Evolutionary conservation across 768 basidiomycete genomes (phyloP), one percentile per base, ranked within the genome.

Genomic region (Albatrellus ellisii): DNA sequence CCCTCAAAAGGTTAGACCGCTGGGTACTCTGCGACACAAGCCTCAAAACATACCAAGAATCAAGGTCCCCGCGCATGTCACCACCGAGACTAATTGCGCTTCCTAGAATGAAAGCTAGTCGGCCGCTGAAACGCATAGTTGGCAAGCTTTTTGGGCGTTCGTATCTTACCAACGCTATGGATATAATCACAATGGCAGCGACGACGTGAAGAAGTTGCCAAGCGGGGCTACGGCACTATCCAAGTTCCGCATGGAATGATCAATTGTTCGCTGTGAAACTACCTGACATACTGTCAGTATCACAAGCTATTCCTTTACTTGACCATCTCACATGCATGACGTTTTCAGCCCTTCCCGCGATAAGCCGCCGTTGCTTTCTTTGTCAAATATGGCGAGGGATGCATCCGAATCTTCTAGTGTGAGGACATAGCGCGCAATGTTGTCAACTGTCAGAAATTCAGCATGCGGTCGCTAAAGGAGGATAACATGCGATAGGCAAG

Each of bases 261-360:
- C 79, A 33, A 95, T 74, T 89, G 77, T 55, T 95, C 90, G 24
- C 87, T 72, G 55, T 92, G 89, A 44, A 87, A 71, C 29, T 86
- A 80, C 59, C 84, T 79, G 42, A 42, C 50, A 44, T 46, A 39
- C 29, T 36, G 28, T 46, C 20, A 48, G 41, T 40, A 36, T 17
- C 20, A 41, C 14, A 28, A 29, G 4, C 7, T 18, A 12, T n/a
- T 10, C 20, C 31, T n/a, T 8, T 17, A 21, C 25, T 1, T 25
- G 22, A 11, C 29, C 17, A 15, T 29, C 45, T 15, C 47, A 79
- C 79, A 79, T 60, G 60, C 77, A 76, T 8, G 79, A 71, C 65
- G 78, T 68, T 57, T 95, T 89, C 36, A 82, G 57, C 60, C 86
- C 84, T 36, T 81, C 80, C 43, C 72, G 67, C 2, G 77, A 69